These are phyloP conservation scores for Chlorella vulgaris DNA, from an alignment of 139 green algal genomes.

Conservation along the genomic window DNA sequence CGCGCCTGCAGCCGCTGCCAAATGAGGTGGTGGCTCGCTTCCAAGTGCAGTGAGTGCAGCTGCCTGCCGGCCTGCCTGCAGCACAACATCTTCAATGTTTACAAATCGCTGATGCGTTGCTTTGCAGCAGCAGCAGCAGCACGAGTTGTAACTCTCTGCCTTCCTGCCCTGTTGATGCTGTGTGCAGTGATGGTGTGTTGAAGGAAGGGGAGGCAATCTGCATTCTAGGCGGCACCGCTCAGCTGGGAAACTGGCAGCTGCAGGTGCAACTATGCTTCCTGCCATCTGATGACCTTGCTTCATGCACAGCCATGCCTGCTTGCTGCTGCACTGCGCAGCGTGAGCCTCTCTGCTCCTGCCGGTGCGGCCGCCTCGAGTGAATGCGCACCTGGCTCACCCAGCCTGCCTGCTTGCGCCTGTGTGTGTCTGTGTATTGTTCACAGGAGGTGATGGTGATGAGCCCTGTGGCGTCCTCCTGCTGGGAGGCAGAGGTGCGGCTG, in stretches of 20 bases:
- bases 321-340: too few species aligned
- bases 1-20: slow-evolving; percentile 22
- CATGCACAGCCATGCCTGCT: too few species aligned
- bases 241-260: slow-evolving; percentile 81
- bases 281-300: too few species aligned
- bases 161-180: neutral
- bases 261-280: neutral
- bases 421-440: neutral
- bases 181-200: slow-evolving; percentile 46
- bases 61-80: too few species aligned
- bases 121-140: too few species aligned
- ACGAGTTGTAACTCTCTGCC: too few species aligned
- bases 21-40: slow-evolving; percentile 61
- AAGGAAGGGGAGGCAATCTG: slow-evolving; percentile 56
- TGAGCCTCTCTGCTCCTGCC: too few species aligned
- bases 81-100: too few species aligned
- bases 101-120: too few species aligned
- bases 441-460: slow-evolving; percentile 66
- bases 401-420: too few species aligned
- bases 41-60: slow-evolving; percentile 40
- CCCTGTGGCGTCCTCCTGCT: slow-evolving; percentile 24
- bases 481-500: slow-evolving; percentile 61
- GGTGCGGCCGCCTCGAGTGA: too few species aligned
- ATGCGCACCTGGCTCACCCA: too few species aligned
- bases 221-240: slow-evolving; percentile 68